Evolutionary conservation across 164 flowering plant species (phyloP).

Genomic region (Taxillus chinensis): DNA sequence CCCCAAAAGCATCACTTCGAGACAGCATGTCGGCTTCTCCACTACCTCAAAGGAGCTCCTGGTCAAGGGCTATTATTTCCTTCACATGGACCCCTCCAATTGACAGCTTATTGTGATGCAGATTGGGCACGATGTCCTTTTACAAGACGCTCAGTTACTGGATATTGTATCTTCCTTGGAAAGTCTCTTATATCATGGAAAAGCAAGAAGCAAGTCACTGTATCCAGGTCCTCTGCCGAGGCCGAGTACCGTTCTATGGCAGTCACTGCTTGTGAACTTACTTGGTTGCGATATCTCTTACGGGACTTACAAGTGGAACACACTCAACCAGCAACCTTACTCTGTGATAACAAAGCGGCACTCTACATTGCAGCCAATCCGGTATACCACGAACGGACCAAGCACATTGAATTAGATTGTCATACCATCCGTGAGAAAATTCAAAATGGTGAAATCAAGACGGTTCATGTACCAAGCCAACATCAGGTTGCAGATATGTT

Average conservation of each 20-base stretch:
- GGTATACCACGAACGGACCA: too few species aligned
- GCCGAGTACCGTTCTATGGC: background rate
- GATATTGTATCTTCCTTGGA: slow-evolving; percentile 1
- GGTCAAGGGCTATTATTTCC: slow-evolving; percentile 2
- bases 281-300: background rate
- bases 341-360: background rate
- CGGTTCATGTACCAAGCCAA: too few species aligned
- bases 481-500: too few species aligned
- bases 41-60: background rate
- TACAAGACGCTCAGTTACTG: background rate
- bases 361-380: background rate
- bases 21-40: background rate
- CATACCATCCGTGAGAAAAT: background rate
- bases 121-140: background rate
- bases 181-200: slow-evolving; percentile 3
- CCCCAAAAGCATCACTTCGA: background rate
- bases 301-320: background rate
- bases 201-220: background rate
- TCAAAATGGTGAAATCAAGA: too few species aligned
- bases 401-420: background rate
- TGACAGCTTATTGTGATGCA: slow-evolving; percentile 1
- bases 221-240: background rate
- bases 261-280: background rate
- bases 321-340: background rate
- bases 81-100: background rate